Evolutionary conservation across 2,329 filamentous ascomycete species (phyloP), one percentile per base, ranked within the genome.

Genomic region (Cladophialophora yegresii): DNA sequence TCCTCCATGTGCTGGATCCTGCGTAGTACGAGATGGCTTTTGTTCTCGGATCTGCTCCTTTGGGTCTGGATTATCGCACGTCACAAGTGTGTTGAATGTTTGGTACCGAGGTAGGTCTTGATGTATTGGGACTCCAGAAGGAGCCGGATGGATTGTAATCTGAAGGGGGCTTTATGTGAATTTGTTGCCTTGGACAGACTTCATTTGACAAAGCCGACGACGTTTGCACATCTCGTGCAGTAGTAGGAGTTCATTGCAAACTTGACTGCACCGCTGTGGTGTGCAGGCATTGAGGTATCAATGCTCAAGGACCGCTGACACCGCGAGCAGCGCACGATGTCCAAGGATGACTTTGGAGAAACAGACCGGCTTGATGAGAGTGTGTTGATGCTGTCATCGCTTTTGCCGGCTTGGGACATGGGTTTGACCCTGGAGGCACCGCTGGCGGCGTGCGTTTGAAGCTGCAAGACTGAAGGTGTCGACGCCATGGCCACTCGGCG

Each of bases 201-300:
- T 70, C 61, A 71, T 68, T 71, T 71, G 67, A 68, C 60, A 50
- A 71, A 71, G 32, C 70, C 70, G 23, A 71, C 70, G 22, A 65
- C 58, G 56, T 62, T 70, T 49, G 70, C 70, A 50, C 70, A 71
- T 63, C 70, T 61, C 28, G 57, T 63, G 67, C 80, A 82, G 69
- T 82, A 82, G 67, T 81, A 82, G 22, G 78, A 80, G 65, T 81
- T 82, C 73, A 80, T 79, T 60, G 79, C 79, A 70, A 81, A 81
- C 53, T 77, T 77, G 20, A 82, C 77, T 1, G 75, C 75, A 4
- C 75, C 77, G 36, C 62, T 64, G 10, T 28, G 40, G 1, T 74
- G 69, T 9, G 75, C 71, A 7, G 76, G 75, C 7, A 73, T 70
- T 45, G 73, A 72, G 7, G 66, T 56, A 28, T 77, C 75, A n/a